Conservation (phyloP, 192 early-diverging fungal species). For the Umbelopsis isabellina region DNA sequence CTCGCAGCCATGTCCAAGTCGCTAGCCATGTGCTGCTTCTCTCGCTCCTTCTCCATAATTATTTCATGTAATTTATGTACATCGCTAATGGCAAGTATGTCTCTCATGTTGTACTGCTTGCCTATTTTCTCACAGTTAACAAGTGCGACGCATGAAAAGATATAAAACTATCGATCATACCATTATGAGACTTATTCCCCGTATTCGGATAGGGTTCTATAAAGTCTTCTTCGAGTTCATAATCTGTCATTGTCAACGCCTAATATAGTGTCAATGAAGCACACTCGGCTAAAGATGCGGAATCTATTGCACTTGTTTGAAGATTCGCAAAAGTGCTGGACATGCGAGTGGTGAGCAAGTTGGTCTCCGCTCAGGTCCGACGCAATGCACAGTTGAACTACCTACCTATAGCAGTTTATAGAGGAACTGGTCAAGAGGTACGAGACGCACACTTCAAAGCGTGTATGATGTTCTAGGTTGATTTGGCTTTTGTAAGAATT, state of each 20-base stretch:
- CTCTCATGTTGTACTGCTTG: constrained; percentile 38
- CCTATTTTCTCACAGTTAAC: constrained; percentile 12
- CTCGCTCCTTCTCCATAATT: constrained; percentile 63
- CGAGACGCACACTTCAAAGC: too few relatives aligned
- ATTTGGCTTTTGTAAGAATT: too few relatives aligned
- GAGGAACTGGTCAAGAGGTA: too few relatives aligned
- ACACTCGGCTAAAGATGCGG: background rate
- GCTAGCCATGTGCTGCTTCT: constrained; percentile 50
- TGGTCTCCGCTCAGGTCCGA: too few relatives aligned
- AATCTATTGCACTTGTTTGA: too few relatives aligned
- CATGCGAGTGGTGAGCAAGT: too few relatives aligned
- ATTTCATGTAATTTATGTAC: constrained; percentile 45
- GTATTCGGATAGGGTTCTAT: background rate
- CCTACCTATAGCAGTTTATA: too few relatives aligned
- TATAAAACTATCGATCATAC: background rate
- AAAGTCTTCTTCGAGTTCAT: background rate
- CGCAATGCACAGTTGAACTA: too few relatives aligned
- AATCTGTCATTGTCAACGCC: background rate
- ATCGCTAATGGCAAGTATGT: constrained; percentile 53
- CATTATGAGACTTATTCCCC: background rate
- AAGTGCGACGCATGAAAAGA: background rate
- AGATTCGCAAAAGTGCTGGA: too few relatives aligned
- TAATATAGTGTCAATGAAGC: background rate
- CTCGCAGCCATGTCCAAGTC: constrained; percentile 62
- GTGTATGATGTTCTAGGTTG: too few relatives aligned